Percentiles rank a stretch among this genome's conserved stretches.
These are phyloP conservation scores for Byssoonygena ceratinophila DNA, from an alignment of 2,329 filamentous ascomycete genomes.

Conservation along the genomic window DNA sequence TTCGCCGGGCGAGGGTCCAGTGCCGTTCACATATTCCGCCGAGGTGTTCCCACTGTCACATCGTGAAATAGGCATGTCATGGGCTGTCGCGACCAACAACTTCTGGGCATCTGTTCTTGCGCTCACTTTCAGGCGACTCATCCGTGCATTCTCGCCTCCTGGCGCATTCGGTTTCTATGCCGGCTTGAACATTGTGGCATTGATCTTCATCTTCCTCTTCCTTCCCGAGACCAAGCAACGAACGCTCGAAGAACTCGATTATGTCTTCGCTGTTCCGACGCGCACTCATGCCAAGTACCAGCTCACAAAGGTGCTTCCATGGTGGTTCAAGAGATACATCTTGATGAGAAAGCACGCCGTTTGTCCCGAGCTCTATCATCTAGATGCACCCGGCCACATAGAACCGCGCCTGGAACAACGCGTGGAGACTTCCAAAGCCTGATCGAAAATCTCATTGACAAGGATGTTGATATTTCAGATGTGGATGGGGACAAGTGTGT, in stretches of 20 bases:
- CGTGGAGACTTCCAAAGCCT: not conserved
- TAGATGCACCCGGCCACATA: constrained; percentile 9
- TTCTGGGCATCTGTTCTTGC: constrained; percentile 37
- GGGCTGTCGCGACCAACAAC: constrained; percentile 35
- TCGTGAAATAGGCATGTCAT: constrained; percentile 42
- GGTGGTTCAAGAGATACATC: constrained; percentile 50
- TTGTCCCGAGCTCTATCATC: constrained; percentile 41
- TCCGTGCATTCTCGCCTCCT: constrained; percentile 40
- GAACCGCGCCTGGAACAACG: not conserved
- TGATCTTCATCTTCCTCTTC: constrained; percentile 54
- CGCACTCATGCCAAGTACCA: constrained; percentile 51
- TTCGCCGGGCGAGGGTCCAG: constrained; percentile 52
- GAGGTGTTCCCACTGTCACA: constrained; percentile 48
- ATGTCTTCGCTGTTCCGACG: constrained; percentile 49
- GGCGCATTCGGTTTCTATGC: constrained; percentile 54
- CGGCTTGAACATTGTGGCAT: constrained; percentile 49
- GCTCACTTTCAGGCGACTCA: constrained; percentile 36
- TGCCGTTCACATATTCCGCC: constrained; percentile 44
- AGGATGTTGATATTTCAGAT: not conserved
- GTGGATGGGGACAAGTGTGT: not conserved
- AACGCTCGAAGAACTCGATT: constrained; percentile 50
- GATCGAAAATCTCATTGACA: not conserved
- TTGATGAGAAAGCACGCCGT: constrained; percentile 40
- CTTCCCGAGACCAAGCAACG: constrained; percentile 48
- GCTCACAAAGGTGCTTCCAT: constrained; percentile 47